These are phyloP conservation scores for Cymbopogon flexuosus DNA, from an alignment of 202 grass and related monocot species.

Conservation along the genomic window DNA sequence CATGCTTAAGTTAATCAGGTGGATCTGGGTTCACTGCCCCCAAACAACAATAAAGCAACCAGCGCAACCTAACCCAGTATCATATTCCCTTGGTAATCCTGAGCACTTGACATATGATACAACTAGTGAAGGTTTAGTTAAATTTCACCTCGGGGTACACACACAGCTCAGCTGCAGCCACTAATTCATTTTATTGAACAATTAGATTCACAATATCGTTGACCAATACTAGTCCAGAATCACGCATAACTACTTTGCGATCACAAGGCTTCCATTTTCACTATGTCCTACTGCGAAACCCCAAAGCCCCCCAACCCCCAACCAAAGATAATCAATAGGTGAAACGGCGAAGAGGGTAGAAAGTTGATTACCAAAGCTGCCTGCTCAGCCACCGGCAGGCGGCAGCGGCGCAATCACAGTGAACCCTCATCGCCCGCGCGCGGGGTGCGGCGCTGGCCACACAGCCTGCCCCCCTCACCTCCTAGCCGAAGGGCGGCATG, in stretches of 20 bases:
- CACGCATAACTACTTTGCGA: background rate
- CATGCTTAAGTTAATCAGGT: background rate
- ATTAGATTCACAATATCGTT: background rate
- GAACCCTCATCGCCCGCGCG: background rate
- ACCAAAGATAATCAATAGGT: background rate
- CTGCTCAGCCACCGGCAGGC: background rate
- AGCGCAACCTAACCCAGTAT: background rate
- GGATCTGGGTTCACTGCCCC: background rate
- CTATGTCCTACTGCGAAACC: background rate
- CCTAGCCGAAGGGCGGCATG: background rate
- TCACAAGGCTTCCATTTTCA: background rate
- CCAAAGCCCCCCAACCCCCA: background rate
- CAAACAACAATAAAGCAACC: background rate
- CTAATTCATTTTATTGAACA: background rate
- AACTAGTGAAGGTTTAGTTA: background rate
- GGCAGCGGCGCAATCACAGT: background rate
- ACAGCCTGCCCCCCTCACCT: background rate
- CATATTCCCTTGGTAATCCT: background rate
- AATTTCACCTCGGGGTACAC: background rate
- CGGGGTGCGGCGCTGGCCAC: background rate
- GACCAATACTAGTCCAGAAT: background rate
- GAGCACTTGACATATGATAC: too few relatives aligned
- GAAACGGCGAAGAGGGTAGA: background rate
- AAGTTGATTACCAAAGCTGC: background rate
- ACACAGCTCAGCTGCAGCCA: background rate